These are phyloP conservation scores for Spatholobus suberectus DNA, from an alignment of 306 rosid species.

Conservation along the genomic window DNA sequence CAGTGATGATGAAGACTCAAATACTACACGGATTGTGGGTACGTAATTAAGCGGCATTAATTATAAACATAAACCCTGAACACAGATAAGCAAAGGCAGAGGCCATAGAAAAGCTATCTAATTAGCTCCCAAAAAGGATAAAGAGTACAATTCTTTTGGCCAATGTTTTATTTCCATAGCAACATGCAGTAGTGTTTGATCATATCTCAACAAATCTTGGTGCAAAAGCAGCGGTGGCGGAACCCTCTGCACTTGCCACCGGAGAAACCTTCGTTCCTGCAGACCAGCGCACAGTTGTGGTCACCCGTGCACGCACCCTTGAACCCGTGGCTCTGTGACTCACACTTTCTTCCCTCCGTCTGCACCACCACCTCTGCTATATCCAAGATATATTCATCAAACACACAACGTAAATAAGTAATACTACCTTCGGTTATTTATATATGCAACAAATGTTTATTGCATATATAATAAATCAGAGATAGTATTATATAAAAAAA, in stretches of 20 bases:
- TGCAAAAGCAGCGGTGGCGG: conserved; percentile 64
- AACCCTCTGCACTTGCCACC: conserved; percentile 57
- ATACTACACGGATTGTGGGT: no score
- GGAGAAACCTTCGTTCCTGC: conserved; percentile 58
- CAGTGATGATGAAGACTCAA: no score
- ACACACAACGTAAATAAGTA: not conserved
- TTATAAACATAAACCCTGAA: not conserved
- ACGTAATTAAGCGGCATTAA: not conserved
- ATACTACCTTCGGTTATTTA: no score
- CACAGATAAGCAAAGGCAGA: not conserved
- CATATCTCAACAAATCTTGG: conserved; percentile 29
- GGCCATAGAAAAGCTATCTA: not conserved
- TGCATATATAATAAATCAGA: no score
- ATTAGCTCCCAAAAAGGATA: not conserved
- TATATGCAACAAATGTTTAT: no score
- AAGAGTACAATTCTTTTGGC: not conserved
- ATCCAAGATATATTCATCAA: not conserved
- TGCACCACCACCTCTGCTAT: conserved; percentile 39
- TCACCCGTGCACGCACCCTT: conserved; percentile 39
- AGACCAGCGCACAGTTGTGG: conserved; percentile 52
- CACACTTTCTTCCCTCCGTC: conserved; percentile 55
- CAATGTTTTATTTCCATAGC: not conserved
- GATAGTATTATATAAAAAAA: no score
- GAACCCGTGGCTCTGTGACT: conserved; percentile 50
- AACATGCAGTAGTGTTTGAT: not conserved